These are phyloP conservation scores for Trichodelitschia bisporula DNA, from an alignment of 495 filamentous ascomycete species.

Conservation along the genomic window DNA sequence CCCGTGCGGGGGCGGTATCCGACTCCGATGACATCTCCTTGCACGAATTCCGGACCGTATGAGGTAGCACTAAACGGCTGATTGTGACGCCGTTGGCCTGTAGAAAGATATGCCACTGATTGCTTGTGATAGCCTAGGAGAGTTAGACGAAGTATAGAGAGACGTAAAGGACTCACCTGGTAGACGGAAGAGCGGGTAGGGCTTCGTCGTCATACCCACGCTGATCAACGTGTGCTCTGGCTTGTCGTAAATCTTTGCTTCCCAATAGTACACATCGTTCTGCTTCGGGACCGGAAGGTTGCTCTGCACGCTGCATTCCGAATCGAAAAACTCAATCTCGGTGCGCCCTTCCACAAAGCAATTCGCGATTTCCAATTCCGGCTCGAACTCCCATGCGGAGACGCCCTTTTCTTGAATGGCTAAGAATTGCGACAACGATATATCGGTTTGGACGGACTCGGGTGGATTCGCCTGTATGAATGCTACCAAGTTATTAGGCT, in stretches of 20 bases:
- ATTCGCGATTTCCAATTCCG: constrained; percentile 93
- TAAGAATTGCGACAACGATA: constrained; percentile 88
- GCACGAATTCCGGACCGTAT: constrained; percentile 63
- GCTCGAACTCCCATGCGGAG: constrained; percentile 96
- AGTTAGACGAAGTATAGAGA: not conserved
- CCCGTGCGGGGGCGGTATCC: constrained; percentile 88
- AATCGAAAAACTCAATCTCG: constrained; percentile 96
- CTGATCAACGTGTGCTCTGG: constrained; percentile 65
- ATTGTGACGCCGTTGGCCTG: constrained; percentile 66
- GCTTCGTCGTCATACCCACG: constrained; percentile 86
- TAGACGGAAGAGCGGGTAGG: constrained; percentile 81
- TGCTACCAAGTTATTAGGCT: constrained; percentile 26
- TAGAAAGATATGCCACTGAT: constrained; percentile 75
- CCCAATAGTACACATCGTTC: constrained; percentile 99
- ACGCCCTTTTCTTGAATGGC: constrained; percentile 98
- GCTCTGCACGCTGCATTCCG: constrained; percentile 89
- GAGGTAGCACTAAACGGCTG: constrained; percentile 59
- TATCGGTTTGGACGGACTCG: constrained; percentile 87
- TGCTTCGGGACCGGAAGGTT: constrained; percentile 94
- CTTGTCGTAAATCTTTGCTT: constrained; percentile 95
- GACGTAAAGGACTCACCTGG: constrained; percentile 28
- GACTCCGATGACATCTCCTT: constrained; percentile 90
- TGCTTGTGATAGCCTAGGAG: constrained; percentile 49
- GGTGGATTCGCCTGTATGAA: constrained; percentile 88
- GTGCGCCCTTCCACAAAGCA: constrained; percentile 93